phyloP scores from a whole-genome alignment of 805 yeast species.

The Kodamaea jinghongensis region DNA sequence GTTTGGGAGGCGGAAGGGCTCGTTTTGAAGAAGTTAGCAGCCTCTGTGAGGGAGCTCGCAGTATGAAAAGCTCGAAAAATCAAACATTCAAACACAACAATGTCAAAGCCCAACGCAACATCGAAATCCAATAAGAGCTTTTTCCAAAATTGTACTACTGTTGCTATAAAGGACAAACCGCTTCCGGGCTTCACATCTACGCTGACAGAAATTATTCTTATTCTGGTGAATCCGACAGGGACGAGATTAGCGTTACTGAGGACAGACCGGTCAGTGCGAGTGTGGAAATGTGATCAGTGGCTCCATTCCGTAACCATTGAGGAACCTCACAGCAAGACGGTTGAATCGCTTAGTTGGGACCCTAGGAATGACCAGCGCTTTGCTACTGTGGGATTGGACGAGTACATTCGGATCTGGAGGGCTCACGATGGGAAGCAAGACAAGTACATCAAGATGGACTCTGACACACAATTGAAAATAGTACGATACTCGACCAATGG shows the following conservation, averaged over 20 bases:
- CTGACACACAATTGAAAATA: constrained; percentile 11
- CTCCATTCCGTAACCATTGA: constrained; percentile 40
- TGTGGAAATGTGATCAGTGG: constrained; percentile 34
- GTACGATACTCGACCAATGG: constrained; percentile 48
- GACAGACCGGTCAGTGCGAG: constrained; percentile 41
- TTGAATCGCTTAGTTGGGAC: constrained; percentile 47
- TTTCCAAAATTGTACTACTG: constrained; percentile 8
- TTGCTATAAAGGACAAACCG: constrained; percentile 13
- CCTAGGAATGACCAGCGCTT: constrained; percentile 45
- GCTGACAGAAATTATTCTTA: constrained; percentile 31
- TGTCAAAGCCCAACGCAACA: background rate
- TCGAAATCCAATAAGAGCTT: constrained; percentile 6
- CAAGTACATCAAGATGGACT: constrained; percentile 27
- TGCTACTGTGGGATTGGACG: constrained; percentile 51
- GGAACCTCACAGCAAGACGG: constrained; percentile 37
- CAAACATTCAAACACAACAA: background rate
- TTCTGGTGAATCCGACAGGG: constrained; percentile 43
- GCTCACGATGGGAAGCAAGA: constrained; percentile 35
- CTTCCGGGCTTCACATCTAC: constrained; percentile 15
- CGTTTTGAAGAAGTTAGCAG: too few relatives aligned
- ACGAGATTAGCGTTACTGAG: constrained; percentile 41
- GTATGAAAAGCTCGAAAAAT: too few relatives aligned
- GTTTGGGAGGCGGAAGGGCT: too few relatives aligned
- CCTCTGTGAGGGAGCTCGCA: too few relatives aligned
- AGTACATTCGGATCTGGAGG: constrained; percentile 45